These are phyloP conservation scores for Yamadazyma nakazawae DNA, from an alignment of 805 yeast genomes.

Conservation along the genomic window DNA sequence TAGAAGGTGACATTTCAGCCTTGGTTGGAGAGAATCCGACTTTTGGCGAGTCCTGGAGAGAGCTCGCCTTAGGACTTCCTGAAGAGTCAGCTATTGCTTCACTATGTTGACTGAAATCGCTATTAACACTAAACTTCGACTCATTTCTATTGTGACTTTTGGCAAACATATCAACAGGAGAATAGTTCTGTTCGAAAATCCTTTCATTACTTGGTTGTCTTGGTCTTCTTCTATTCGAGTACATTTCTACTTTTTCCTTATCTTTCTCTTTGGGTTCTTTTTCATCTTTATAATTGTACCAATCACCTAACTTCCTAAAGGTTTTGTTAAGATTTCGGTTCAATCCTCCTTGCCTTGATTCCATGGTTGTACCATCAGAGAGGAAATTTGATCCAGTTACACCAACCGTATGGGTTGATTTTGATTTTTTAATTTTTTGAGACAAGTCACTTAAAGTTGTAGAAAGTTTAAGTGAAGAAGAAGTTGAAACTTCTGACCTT, in stretches of 20 bases:
- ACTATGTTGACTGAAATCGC: slow-evolving; percentile 5
- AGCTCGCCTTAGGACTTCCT: not conserved
- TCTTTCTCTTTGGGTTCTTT: slow-evolving; percentile 11
- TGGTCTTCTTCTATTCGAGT: slow-evolving; percentile 49
- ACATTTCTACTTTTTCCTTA: slow-evolving; percentile 60
- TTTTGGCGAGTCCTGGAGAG: not conserved
- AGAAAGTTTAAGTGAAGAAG: slow-evolving; percentile 18
- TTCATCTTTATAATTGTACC: slow-evolving; percentile 42
- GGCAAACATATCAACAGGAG: slow-evolving; percentile 10
- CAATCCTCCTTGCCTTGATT: slow-evolving; percentile 5
- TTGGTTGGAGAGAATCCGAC: not conserved
- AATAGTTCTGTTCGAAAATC: not conserved
- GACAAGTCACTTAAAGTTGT: slow-evolving; percentile 26
- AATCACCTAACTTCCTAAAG: slow-evolving; percentile 59
- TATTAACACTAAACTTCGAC: slow-evolving; percentile 14
- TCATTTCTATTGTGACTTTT: slow-evolving; percentile 11
- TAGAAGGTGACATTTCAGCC: not conserved
- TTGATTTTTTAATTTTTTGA: slow-evolving; percentile 22
- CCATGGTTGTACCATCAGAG: slow-evolving; percentile 25
- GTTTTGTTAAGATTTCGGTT: slow-evolving; percentile 25
- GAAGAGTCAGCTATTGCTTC: not conserved
- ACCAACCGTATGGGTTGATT: slow-evolving; percentile 21
- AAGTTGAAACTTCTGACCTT: not conserved
- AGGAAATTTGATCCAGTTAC: slow-evolving; percentile 24
- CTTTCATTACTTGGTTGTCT: slow-evolving; percentile 16